Evolutionary conservation across 495 filamentous ascomycete species (phyloP), one percentile per base, ranked within the genome.

Genomic region (Aspergillus campestris): DNA sequence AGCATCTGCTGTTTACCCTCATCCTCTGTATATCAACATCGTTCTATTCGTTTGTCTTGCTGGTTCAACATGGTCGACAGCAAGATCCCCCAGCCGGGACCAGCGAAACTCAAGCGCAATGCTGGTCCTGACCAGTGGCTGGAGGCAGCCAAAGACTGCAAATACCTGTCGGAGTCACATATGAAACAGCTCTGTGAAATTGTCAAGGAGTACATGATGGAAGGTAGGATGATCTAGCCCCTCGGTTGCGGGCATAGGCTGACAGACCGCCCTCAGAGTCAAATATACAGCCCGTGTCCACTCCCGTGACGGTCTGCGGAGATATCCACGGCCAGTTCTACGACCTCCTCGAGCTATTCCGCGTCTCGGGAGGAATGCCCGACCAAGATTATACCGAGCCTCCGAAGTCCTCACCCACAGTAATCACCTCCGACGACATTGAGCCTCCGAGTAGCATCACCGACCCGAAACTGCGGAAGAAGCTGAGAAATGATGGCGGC

Each of bases 281-380:
- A 41, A 98, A 98, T 64, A 95, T 98, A 30, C 90, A 95, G 60
- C 92, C 94, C 14, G 92, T 98, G 28, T 78, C 81, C 11, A 94
- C 94, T 0, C 92, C 92, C n/a, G 92, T 98, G 43, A 98, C 92
- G 28, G 83, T 98, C 52, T 98, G 92, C 59, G 92, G 92, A 57
- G 92, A 98, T 61, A 95, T 98, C 55, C 92, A 98, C 67, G 92
- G 92, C 57, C 92, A 98, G 70, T 98, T 96, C 68, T 98, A 97
- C 74, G 92, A 98, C 65, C 76, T 98, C 6, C 79, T 97, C 40
- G 92, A 98, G 66, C 81, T 98, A 28, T 98, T 98, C 70, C 84
- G 87, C 34, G 90, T 98, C 6, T 89, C 89, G 14, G 92, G 92
- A 40, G 92, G 92, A 46, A 92, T 96, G 81, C 92, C 92, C 10